Conservation (phyloP, 1,139 yeast species). For the Candida frijolesensis region DNA sequence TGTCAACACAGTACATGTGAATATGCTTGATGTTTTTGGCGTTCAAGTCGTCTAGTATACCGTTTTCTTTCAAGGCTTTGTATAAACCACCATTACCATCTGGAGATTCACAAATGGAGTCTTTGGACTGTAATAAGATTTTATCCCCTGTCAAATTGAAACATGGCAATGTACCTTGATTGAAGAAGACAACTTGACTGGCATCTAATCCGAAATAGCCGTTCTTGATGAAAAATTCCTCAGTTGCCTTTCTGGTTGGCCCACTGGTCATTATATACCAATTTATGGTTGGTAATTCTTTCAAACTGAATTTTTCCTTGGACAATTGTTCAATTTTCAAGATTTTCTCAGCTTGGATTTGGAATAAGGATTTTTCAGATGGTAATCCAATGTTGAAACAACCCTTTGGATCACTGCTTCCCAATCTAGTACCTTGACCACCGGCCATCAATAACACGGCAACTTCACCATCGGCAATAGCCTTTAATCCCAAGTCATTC, state of each 20-base stretch:
- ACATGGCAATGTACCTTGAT: conserved; percentile 96
- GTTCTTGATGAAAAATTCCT: conserved; percentile 61
- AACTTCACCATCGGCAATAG: conserved; percentile 72
- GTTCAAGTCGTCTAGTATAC: conserved; percentile 67
- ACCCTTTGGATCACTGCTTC: conserved; percentile 90
- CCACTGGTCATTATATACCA: conserved; percentile 97
- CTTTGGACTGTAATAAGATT: conserved; percentile 61
- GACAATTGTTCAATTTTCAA: conserved; percentile 58
- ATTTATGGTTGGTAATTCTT: conserved; percentile 44
- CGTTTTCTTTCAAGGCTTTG: conserved; percentile 71
- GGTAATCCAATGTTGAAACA: conserved; percentile 89
- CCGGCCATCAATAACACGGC: conserved; percentile 95
- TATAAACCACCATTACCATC: conserved; percentile 99
- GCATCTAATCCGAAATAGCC: conserved; percentile 68
- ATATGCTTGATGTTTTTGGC: conserved; percentile 80
- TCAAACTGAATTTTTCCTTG: conserved; percentile 25
- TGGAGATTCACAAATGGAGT: conserved; percentile 78
- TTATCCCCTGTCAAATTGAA: conserved; percentile 69
- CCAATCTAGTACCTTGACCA: conserved; percentile 96
- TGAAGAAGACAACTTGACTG: conserved; percentile 72
- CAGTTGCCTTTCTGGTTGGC: conserved; percentile 84
- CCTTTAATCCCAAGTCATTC: conserved; percentile 62
- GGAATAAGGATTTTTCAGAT: conserved; percentile 80
- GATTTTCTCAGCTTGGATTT: conserved; percentile 89
- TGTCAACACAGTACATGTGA: conserved; percentile 97